These are phyloP conservation scores for Acacia concinna DNA, from an alignment of 331 rosid species.

Conservation along the genomic window DNA sequence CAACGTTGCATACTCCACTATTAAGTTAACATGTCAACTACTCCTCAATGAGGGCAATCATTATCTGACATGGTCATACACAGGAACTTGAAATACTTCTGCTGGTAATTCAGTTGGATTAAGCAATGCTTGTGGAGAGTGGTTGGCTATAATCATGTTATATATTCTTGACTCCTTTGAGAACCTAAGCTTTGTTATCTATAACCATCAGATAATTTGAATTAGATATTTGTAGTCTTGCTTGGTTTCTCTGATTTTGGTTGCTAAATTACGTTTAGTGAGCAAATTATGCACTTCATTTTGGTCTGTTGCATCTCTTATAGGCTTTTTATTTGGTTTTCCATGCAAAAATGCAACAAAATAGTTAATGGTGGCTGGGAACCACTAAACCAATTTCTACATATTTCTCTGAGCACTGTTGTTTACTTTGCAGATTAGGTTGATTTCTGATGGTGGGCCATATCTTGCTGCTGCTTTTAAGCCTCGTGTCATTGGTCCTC, in stretches of 20 bases:
- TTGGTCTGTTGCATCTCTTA: constrained; percentile 2
- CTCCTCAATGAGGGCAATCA: background rate
- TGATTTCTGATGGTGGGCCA: constrained; percentile 45
- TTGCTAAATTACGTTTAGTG: constrained; percentile 3
- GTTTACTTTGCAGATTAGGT: constrained; percentile 46
- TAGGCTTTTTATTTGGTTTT: background rate
- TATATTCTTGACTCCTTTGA: background rate
- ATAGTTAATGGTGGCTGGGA: background rate
- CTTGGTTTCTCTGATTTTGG: background rate
- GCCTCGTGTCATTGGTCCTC: constrained; percentile 37
- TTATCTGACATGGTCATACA: background rate
- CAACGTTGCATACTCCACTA: background rate
- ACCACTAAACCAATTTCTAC: background rate
- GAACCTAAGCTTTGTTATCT: background rate
- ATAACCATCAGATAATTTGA: background rate
- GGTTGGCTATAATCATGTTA: background rate
- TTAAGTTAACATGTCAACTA: background rate
- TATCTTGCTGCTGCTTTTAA: constrained; percentile 50
- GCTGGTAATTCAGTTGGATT: background rate
- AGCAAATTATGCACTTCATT: background rate
- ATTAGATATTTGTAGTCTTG: background rate
- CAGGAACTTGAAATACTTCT: background rate
- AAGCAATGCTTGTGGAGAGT: background rate
- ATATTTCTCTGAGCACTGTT: background rate
- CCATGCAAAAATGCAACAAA: background rate